These are phyloP conservation scores for Ceratobasidium theobromae DNA, from an alignment of 1,284 basidiomycete genomes.

Conservation along the genomic window DNA sequence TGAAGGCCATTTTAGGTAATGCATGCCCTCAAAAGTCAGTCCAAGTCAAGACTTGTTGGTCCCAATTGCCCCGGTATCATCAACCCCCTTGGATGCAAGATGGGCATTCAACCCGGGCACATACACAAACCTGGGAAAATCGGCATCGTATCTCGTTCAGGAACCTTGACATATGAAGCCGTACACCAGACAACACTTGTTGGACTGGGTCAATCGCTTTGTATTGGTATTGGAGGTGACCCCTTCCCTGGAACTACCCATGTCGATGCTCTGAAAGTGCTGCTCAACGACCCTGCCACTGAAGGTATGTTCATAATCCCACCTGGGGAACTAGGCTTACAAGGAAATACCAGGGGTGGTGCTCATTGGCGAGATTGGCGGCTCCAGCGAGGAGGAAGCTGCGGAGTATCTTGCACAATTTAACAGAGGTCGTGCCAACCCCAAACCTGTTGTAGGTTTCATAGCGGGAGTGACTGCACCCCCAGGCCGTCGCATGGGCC, in stretches of 20 bases:
- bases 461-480: conserved; percentile 98
- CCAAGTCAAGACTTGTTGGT: conserved; percentile 90
- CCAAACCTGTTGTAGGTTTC: conserved; percentile 97
- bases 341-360: conserved; percentile 72
- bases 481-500: conserved; percentile 97
- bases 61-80: conserved; percentile 99
- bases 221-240: conserved; percentile 98
- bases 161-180: conserved; percentile 91
- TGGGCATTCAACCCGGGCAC: conserved; percentile 99
- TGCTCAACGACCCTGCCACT: conserved; percentile 91
- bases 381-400: conserved; percentile 99
- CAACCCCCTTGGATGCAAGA: conserved; percentile 96
- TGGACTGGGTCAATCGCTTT: conserved; percentile 95
- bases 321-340: neutral
- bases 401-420: conserved; percentile 92
- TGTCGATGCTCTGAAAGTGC: conserved; percentile 94
- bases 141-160: conserved; percentile 96
- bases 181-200: conserved; percentile 93
- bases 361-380: conserved; percentile 98
- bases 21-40: conserved; percentile 92
- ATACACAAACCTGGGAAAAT: conserved; percentile 96
- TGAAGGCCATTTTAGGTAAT: conserved; percentile 60
- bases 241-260: conserved; percentile 98
- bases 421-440: conserved; percentile 85
- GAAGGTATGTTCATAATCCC: conserved; percentile 60